Evolutionary conservation across 1,139 yeast genomes (phyloP).

Genomic region (Candida anutae): DNA sequence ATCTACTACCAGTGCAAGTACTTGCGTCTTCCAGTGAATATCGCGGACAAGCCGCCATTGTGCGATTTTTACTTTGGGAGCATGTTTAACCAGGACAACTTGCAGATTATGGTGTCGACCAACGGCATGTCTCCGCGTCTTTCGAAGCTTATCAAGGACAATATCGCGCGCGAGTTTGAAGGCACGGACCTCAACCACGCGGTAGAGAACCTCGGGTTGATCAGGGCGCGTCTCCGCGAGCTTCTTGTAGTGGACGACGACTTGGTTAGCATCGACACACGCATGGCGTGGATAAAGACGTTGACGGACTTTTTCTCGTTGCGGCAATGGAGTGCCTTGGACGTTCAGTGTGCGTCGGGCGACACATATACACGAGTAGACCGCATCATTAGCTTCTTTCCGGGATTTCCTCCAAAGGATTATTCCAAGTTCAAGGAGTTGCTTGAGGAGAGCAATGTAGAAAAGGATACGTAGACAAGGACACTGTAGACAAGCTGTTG

Average conservation of each 20-base stretch:
- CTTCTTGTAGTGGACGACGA: conserved; percentile 38
- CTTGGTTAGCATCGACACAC: conserved; percentile 42
- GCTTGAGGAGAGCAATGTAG: no score
- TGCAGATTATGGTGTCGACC: conserved; percentile 78
- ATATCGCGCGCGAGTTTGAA: conserved; percentile 39
- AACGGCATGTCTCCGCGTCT: conserved; percentile 79
- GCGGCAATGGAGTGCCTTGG: conserved; percentile 50
- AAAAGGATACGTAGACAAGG: not conserved
- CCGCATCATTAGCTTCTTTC: conserved; percentile 27
- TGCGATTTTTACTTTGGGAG: conserved; percentile 88
- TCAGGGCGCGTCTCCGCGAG: conserved; percentile 47
- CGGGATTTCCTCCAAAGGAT: conserved; percentile 35
- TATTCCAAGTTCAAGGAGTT: conserved; percentile 18
- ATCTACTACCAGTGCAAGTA: conserved; percentile 56
- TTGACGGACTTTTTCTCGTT: conserved; percentile 57
- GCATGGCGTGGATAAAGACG: conserved; percentile 69
- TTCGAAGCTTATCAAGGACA: conserved; percentile 57
- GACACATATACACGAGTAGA: conserved; percentile 14
- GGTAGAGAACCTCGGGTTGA: conserved; percentile 52
- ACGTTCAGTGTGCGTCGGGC: conserved; percentile 9
- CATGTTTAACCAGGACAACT: conserved; percentile 65
- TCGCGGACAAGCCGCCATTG: conserved; percentile 75
- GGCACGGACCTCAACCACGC: conserved; percentile 47
- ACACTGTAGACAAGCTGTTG: not conserved
- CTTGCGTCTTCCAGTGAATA: conserved; percentile 59